A percentile compares a stretch with the other conserved stretches of the same genome.
These are phyloP conservation scores for Camellia oleifera DNA, from an alignment of 179 eudicot species.

Conservation along the genomic window DNA sequence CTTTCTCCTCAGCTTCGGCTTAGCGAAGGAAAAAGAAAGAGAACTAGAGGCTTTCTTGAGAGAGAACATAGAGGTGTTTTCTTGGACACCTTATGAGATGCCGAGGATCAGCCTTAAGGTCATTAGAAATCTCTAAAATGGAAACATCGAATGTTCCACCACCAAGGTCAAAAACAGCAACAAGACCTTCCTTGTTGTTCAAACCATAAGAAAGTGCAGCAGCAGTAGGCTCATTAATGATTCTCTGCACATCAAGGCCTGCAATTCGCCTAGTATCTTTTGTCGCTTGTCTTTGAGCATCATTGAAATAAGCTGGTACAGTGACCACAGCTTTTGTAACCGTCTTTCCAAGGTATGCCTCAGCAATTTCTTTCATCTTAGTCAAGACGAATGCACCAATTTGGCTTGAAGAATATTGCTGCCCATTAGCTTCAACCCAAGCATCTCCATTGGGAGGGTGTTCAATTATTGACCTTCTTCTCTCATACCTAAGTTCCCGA, in stretches of 20 bases:
- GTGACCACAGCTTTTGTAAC: conserved; percentile 77
- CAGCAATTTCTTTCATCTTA: conserved; percentile 90
- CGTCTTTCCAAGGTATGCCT: conserved; percentile 70
- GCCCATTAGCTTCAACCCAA: conserved; percentile 96
- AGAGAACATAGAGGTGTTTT: too few species aligned
- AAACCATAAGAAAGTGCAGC: conserved; percentile 80
- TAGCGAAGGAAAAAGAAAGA: too few species aligned
- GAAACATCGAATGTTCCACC: conserved; percentile 76
- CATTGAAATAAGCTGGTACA: conserved; percentile 89
- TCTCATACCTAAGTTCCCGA: too few species aligned
- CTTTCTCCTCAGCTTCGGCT: too few species aligned
- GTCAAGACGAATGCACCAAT: conserved; percentile 77
- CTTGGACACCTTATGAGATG: too few species aligned
- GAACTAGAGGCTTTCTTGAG: too few species aligned
- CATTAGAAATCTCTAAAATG: conserved; percentile 61
- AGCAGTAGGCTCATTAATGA: conserved; percentile 88
- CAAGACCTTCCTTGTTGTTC: conserved; percentile 61
- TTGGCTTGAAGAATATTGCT: conserved; percentile 90
- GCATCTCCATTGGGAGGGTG: conserved; percentile 87
- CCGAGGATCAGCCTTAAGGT: too few species aligned
- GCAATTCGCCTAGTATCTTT: conserved; percentile 86
- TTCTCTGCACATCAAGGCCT: conserved; percentile 78
- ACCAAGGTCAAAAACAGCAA: conserved; percentile 72
- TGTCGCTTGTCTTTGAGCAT: conserved; percentile 92
- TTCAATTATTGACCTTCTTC: too few species aligned